These are phyloP conservation scores for Rhytidiadelphus loreus DNA, from an alignment of 225 moss, liverwort and hornwort genomes.

Conservation along the genomic window DNA sequence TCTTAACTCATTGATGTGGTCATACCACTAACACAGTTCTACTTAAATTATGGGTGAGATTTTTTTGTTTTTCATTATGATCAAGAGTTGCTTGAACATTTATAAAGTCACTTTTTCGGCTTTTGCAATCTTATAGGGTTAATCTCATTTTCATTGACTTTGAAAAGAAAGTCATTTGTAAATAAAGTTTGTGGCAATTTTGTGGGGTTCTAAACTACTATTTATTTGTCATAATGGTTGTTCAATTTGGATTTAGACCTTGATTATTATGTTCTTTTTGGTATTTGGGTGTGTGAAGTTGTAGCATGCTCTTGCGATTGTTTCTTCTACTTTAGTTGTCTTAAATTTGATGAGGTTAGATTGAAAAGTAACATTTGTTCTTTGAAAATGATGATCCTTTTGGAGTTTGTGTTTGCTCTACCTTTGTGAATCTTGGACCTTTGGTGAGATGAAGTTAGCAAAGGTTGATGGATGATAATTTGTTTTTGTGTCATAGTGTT, in stretches of 20 bases:
- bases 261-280: neutral
- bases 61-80: too few relatives aligned
- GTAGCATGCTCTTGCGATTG: rapidly evolving
- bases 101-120: too few relatives aligned
- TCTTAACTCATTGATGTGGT: too few relatives aligned
- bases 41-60: too few relatives aligned
- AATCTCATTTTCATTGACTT: too few relatives aligned
- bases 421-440: rapidly evolving
- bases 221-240: neutral
- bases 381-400: too few relatives aligned
- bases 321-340: rapidly evolving
- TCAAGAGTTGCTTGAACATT: too few relatives aligned
- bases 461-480: neutral
- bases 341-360: neutral
- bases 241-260: rapidly evolving
- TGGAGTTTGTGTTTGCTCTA: neutral
- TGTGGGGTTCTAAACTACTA: too few relatives aligned
- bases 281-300: neutral
- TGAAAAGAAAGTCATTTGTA: too few relatives aligned
- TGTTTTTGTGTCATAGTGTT: neutral
- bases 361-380: neutral
- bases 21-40: too few relatives aligned
- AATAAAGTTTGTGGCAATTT: too few relatives aligned
- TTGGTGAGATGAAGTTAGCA: neutral
- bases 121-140: too few relatives aligned